phyloP scores from a whole-genome alignment of 805 yeast species.

The Wickerhamiella hasegawae region DNA sequence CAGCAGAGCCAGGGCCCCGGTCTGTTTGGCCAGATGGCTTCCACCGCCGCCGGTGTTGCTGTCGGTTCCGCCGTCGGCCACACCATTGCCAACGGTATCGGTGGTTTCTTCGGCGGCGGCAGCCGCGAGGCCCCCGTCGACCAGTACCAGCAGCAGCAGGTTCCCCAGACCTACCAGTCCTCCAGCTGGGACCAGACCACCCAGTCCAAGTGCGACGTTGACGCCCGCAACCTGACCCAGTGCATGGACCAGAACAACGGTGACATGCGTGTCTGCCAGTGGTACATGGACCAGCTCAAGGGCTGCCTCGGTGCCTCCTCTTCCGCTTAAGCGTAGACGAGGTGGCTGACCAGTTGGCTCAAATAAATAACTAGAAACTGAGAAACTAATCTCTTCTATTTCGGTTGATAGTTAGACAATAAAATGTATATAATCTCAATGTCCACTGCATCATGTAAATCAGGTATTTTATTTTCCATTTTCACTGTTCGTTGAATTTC shows the following conservation, averaged over 20 bases:
- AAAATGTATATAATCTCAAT: too few species aligned
- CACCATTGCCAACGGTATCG: conserved; percentile 87
- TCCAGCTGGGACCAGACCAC: too few species aligned
- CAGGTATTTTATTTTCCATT: too few species aligned
- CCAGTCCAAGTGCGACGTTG: conserved; percentile 60
- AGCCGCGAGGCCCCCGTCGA: conserved; percentile 31
- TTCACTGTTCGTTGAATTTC: too few species aligned
- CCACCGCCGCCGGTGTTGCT: conserved; percentile 99
- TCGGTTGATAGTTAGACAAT: too few species aligned
- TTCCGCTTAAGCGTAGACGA: not conserved
- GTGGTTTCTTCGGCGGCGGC: conserved; percentile 76
- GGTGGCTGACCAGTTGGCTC: too few species aligned
- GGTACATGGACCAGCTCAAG: conserved; percentile 90
- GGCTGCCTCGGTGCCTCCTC: conserved; percentile 51
- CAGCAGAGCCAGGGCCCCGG: conserved; percentile 48
- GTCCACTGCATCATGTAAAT: too few species aligned
- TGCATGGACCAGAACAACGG: conserved; percentile 90
- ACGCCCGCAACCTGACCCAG: conserved; percentile 88
- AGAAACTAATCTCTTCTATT: too few species aligned
- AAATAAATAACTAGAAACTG: too few species aligned
- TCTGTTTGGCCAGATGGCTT: conserved; percentile 90
- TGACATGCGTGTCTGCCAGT: conserved; percentile 93
- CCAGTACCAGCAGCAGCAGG: conserved; percentile 26
- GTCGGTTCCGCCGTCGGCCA: conserved; percentile 97
- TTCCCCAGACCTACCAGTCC: conserved; percentile 22